A percentile compares a stretch with the other conserved stretches of the same genome.
These are phyloP conservation scores for Platanthera zijinensis DNA, from an alignment of 106 monocot genomes.

Conservation along the genomic window DNA sequence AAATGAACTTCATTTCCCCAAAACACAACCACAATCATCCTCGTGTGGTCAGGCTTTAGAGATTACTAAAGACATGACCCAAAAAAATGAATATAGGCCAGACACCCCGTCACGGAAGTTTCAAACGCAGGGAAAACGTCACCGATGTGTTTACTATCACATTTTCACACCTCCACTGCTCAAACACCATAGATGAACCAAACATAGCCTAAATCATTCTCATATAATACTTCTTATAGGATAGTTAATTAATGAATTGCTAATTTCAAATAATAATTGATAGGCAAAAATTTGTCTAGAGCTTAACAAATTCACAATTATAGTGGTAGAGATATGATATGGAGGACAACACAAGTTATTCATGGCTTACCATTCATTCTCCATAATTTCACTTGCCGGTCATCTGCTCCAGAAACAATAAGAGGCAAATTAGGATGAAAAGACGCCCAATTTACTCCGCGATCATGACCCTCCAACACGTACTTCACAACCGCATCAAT, in stretches of 20 bases:
- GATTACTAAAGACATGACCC: too few relatives aligned
- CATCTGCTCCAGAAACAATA: slow-evolving; percentile 72
- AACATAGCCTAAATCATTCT: background rate
- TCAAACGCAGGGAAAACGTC: too few relatives aligned
- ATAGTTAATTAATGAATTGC: background rate
- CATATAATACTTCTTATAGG: background rate
- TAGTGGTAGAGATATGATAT: background rate
- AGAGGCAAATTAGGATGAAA: slow-evolving; percentile 58
- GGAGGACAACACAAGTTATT: background rate
- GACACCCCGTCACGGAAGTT: too few relatives aligned
- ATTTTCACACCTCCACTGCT: too few relatives aligned
- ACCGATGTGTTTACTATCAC: too few relatives aligned
- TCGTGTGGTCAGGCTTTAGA: too few relatives aligned
- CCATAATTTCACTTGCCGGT: slow-evolving; percentile 58
- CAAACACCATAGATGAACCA: too few relatives aligned
- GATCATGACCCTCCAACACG: slow-evolving; percentile 63
- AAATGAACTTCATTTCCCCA: too few relatives aligned
- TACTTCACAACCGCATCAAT: slow-evolving; percentile 60
- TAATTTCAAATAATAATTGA: background rate
- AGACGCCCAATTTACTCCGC: slow-evolving; percentile 62
- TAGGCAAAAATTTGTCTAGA: background rate
- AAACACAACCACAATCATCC: too few relatives aligned
- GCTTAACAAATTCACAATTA: background rate
- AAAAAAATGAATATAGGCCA: too few relatives aligned
- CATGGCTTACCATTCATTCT: slow-evolving; percentile 49